Percentiles rank a stretch among this genome's conserved stretches.
Evolutionary conservation across 2,329 filamentous ascomycete species (phyloP).

Genomic region (Pezicula radicicola): DNA sequence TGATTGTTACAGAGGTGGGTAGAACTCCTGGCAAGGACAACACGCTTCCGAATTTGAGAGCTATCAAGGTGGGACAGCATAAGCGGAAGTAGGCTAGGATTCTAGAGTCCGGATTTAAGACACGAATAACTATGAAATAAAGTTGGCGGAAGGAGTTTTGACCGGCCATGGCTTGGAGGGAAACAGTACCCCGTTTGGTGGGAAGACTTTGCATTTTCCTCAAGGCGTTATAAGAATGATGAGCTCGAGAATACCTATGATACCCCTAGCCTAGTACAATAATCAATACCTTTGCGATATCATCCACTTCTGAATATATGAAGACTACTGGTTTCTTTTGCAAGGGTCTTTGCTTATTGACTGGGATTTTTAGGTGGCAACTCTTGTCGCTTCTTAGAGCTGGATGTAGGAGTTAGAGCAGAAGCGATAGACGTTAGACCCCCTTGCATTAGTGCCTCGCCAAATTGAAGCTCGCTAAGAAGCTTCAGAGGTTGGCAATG

Average conservation of each 20-base stretch:
- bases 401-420: too few relatives aligned
- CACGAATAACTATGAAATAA: background rate
- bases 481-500: too few relatives aligned
- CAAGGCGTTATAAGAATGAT: background rate
- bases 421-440: too few relatives aligned
- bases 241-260: background rate
- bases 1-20: conserved; percentile 86
- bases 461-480: too few relatives aligned
- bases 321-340: too few relatives aligned
- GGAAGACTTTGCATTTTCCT: background rate
- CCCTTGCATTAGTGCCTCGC: too few relatives aligned
- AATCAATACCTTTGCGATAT: background rate
- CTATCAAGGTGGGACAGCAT: conserved; percentile 41
- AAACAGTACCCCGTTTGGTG: background rate
- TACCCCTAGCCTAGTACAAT: background rate
- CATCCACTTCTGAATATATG: too few relatives aligned
- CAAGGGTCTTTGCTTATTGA: too few relatives aligned
- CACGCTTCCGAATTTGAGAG: conserved; percentile 56
- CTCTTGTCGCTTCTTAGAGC: too few relatives aligned
- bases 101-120: background rate
- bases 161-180: background rate
- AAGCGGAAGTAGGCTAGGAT: background rate
- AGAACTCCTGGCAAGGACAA: conserved; percentile 64
- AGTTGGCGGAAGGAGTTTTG: background rate
- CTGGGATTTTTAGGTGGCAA: too few relatives aligned